Evolutionary conservation across 805 yeast species (phyloP).

Genomic region (Scheffersomyces lignosus): DNA sequence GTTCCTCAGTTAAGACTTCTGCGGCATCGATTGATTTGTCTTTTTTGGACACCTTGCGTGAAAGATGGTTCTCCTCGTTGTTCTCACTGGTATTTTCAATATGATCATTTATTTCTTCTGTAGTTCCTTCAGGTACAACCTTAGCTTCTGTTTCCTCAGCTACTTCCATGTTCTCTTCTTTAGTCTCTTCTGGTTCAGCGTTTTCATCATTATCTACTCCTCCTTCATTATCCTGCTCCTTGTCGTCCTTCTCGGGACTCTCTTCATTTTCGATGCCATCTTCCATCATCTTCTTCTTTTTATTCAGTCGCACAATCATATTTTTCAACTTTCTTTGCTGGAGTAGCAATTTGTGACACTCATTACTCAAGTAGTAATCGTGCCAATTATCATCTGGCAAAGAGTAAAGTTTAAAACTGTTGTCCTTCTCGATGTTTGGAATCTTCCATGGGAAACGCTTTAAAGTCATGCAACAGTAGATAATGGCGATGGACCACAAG

Average conservation of each 20-base stretch:
- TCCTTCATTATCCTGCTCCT: conserved; percentile 2
- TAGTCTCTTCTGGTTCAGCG: conserved; percentile 2
- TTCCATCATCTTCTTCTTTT: conserved; percentile 32
- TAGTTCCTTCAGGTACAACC: no score
- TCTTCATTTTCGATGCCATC: conserved; percentile 12
- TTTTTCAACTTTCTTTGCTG: conserved; percentile 59
- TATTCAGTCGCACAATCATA: conserved; percentile 41
- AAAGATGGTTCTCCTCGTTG: background rate
- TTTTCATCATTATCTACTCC: conserved; percentile 1
- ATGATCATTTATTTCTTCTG: no score
- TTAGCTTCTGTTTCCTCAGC: background rate
- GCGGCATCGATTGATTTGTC: conserved; percentile 17
- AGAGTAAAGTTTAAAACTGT: conserved; percentile 65
- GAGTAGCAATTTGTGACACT: conserved; percentile 64
- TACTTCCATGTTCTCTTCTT: conserved; percentile 4
- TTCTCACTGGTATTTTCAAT: background rate
- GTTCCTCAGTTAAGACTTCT: conserved; percentile 33
- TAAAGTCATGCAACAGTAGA: conserved; percentile 83
- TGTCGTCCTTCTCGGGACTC: conserved; percentile 8
- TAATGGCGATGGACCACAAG: conserved; percentile 82
- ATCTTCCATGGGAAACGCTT: conserved; percentile 88
- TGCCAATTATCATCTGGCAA: conserved; percentile 73
- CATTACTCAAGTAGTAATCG: conserved; percentile 71
- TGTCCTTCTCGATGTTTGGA: conserved; percentile 60
- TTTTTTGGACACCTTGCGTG: conserved; percentile 10